Conservation (phyloP, 148 eudicot species). For the Polygonum maritimum region DNA sequence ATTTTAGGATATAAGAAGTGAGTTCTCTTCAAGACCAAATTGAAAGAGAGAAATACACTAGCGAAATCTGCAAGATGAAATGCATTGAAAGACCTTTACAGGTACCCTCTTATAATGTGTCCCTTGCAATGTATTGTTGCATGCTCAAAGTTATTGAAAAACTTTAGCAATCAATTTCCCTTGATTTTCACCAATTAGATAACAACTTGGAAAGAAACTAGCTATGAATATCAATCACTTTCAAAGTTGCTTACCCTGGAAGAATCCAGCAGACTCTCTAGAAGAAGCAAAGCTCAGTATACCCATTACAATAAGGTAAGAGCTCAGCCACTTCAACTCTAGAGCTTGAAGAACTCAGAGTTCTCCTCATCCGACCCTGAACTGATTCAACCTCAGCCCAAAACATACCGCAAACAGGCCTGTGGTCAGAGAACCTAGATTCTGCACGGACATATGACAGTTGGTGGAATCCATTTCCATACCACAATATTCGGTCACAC, state of each 20-base stretch:
- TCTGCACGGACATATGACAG: conserved; percentile 82
- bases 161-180: not conserved
- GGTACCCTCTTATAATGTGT: not conserved
- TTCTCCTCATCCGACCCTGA: conserved; percentile 57
- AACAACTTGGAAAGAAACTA: not conserved
- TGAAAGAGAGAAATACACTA: conserved; percentile 17
- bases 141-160: not conserved
- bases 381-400: conserved; percentile 88
- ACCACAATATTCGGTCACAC: conserved; percentile 90
- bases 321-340: conserved; percentile 71
- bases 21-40: conserved; percentile 35
- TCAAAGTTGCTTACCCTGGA: conserved; percentile 6
- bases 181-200: not conserved
- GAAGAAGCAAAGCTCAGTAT: conserved; percentile 89
- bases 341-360: conserved; percentile 61
- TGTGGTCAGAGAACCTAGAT: conserved; percentile 83
- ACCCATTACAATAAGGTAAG: conserved; percentile 74
- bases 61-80: conserved; percentile 15
- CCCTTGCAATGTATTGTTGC: not conserved
- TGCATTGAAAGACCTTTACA: not conserved
- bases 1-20: conserved; percentile 13
- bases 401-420: conserved; percentile 76
- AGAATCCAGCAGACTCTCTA: conserved; percentile 3
- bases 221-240: conserved; percentile 1
- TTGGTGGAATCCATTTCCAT: conserved; percentile 80